A percentile compares a stretch with the other conserved stretches of the same genome.
Evolutionary conservation across 352 stramenopile genomes (phyloP).

Genomic region (Phytophthora multivora): DNA sequence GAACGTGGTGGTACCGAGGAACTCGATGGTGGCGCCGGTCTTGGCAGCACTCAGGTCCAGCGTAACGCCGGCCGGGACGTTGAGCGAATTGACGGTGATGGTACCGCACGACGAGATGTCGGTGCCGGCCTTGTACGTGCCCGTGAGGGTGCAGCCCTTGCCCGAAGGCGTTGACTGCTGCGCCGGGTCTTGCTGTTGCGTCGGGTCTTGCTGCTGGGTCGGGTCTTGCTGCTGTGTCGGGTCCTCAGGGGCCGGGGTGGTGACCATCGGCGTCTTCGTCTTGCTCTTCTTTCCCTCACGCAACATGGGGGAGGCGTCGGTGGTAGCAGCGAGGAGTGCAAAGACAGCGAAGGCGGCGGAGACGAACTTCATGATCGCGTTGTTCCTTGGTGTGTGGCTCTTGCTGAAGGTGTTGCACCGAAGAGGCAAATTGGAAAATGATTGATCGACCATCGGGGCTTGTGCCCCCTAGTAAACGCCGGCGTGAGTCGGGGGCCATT

Average conservation of each 20-base stretch:
- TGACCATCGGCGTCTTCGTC: not conserved
- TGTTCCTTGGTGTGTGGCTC: not conserved
- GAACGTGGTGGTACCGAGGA: constrained; percentile 42
- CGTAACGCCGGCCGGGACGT: constrained; percentile 37
- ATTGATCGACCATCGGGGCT: not conserved
- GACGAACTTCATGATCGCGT: constrained; percentile 11
- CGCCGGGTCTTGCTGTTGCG: not conserved
- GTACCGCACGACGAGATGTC: constrained; percentile 24
- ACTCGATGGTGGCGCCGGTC: constrained; percentile 36
- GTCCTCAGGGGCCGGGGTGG: not conserved
- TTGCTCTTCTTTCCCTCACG: constrained; percentile 13
- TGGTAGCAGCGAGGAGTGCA: constrained; percentile 6
- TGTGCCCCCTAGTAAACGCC: no score
- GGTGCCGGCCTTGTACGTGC: constrained; percentile 25
- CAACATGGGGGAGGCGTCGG: constrained; percentile 24
- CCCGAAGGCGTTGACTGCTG: constrained; percentile 11
- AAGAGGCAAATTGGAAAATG: constrained; percentile 23
- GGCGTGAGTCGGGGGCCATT: constrained; percentile 7
- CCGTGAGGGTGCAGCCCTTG: constrained; percentile 18
- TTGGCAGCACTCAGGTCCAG: constrained; percentile 39
- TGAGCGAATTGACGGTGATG: constrained; percentile 30
- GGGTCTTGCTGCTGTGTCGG: constrained; percentile 9
- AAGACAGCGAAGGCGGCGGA: constrained; percentile 10
- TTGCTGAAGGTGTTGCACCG: not conserved
- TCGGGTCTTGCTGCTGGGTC: not conserved